Conservation (phyloP, 768 basidiomycete genomes). For the Lentinula lateritia region DNA sequence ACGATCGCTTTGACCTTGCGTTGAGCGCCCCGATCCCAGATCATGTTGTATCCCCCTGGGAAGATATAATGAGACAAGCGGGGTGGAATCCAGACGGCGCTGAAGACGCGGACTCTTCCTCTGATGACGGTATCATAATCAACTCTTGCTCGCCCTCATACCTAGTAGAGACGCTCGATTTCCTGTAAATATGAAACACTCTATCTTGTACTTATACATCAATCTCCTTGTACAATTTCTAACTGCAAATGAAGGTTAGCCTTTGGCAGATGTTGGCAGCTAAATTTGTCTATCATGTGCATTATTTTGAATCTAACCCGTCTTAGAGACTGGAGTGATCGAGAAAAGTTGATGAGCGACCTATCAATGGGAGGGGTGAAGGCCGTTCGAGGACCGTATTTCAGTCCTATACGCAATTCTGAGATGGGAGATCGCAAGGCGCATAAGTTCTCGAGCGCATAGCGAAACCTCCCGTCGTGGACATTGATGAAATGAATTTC, state of each 20-base stretch:
- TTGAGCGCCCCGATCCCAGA: not conserved
- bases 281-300: not conserved
- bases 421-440: not conserved
- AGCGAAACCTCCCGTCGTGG: not conserved
- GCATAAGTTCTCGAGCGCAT: not conserved
- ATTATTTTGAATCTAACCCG: not conserved
- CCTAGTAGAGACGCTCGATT: too few species aligned
- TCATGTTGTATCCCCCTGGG: slow-evolving; percentile 1
- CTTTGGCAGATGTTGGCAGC: not conserved
- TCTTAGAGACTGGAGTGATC: not conserved
- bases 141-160: not conserved
- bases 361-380: not conserved
- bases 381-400: not conserved
- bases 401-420: not conserved
- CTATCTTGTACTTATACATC: not conserved
- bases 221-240: not conserved
- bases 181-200: too few species aligned
- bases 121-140: not conserved
- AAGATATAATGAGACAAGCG: not conserved
- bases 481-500: not conserved
- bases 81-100: not conserved
- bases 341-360: not conserved
- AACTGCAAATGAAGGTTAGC: not conserved
- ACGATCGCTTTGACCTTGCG: not conserved
- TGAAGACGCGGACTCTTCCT: not conserved